Evolutionary conservation across 306 rosid genomes (phyloP), one percentile per base, ranked within the genome.

Genomic region (Gillenia trifoliata): DNA sequence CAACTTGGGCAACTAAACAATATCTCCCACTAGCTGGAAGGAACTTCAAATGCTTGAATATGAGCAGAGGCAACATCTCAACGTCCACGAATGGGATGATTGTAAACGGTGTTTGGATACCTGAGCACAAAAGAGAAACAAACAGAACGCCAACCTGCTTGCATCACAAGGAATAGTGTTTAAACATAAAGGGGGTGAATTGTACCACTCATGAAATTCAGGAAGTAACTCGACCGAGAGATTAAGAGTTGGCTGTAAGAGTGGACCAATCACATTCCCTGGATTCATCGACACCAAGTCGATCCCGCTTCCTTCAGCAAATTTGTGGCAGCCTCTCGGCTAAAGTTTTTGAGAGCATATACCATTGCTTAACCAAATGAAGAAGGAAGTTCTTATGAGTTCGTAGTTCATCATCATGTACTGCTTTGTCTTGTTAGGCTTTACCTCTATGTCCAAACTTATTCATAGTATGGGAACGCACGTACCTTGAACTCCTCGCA

Each of bases 251-350:
- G 78, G 71, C 56, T 67, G 78, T 28, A 81, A 66, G 6, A 72
- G 65, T 33, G 85, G 78, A 57, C 85, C 85, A 26, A 76, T 33
- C 20, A 45, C 81, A 25, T 49, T 22, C 12, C 71, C 70, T 1
- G 81, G 85, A 50, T 77, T 50, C 1, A 76, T 64, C 1, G 71
- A 11, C 2, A 81, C 75, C 50, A 76, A 13, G 29, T 81, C 81
- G 7, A 77, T 77, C 6, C 66, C 71, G 26, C 73, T 73, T 6
- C 31, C 85, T 29, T 77, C 23, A 2, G 78, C 64, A 36, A 72
- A 77, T 36, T 40, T 73, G 79, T 72, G 9, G 85, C 82, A 34
- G 79, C 82, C 23, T 81, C 73, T 81, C 81, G 13, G 85, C 85
- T 34, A 81, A 72, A 6, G 75, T 77, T 26, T 81, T 81, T 17